Percentiles rank a stretch among this genome's conserved stretches.
Evolutionary conservation across 2,329 filamentous ascomycete species (phyloP).

Genomic region (Escovopsis sp.): DNA sequence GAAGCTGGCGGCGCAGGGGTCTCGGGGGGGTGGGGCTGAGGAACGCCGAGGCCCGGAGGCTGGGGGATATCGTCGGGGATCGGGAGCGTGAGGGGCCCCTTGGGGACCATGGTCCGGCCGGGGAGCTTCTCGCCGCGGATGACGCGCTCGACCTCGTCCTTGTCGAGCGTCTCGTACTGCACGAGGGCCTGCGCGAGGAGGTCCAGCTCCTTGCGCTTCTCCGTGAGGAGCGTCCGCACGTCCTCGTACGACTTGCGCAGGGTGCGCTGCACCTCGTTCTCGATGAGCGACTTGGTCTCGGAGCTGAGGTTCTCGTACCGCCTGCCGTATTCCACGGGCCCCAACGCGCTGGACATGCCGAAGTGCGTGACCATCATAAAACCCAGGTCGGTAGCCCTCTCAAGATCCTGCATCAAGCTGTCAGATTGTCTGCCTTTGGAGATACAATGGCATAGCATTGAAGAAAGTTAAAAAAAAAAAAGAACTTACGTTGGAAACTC

Average conservation of each 20-base stretch:
- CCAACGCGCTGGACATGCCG: constrained; percentile 78
- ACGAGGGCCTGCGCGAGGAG: constrained; percentile 77
- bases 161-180: constrained; percentile 85
- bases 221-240: constrained; percentile 54
- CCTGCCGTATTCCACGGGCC: constrained; percentile 75
- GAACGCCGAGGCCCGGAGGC: constrained; percentile 20
- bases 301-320: constrained; percentile 73
- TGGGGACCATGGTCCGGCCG: constrained; percentile 46
- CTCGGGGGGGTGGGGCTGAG: constrained; percentile 18
- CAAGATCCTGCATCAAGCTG: constrained; percentile 53
- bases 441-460: no score
- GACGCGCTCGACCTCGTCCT: constrained; percentile 80
- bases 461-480: no score
- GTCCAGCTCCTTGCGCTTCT: constrained; percentile 73
- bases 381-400: constrained; percentile 65
- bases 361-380: constrained; percentile 79
- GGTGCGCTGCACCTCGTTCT: constrained; percentile 72
- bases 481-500: constrained; percentile 56
- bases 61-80: constrained; percentile 21
- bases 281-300: constrained; percentile 75
- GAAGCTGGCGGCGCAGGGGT: constrained; percentile 20
- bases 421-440: constrained; percentile 1
- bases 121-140: constrained; percentile 72
- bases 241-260: constrained; percentile 70
- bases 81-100: constrained; percentile 25